Conservation (phyloP, 768 basidiomycete genomes). For the Trametes coccinea region DNA sequence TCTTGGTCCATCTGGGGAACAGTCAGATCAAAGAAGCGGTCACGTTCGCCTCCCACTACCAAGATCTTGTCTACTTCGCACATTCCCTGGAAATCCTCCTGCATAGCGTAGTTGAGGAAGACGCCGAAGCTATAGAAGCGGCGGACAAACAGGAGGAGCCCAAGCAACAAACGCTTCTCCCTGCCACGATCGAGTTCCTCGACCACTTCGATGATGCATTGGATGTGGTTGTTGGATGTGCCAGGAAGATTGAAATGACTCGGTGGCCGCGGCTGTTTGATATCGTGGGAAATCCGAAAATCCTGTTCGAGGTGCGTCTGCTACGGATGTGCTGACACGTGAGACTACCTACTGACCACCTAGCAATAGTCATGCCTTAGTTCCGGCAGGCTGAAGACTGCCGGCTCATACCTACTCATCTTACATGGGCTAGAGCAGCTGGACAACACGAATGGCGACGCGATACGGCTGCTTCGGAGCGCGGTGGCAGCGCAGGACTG, state of each 20-base stretch:
- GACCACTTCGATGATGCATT: conserved; percentile 91
- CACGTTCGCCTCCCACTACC: conserved; percentile 81
- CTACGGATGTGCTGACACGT: background rate
- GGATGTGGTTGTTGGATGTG: conserved; percentile 94
- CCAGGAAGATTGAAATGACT: conserved; percentile 93
- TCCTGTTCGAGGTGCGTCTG: conserved; percentile 79
- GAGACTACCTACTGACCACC: background rate
- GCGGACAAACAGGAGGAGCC: conserved; percentile 19
- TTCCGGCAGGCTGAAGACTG: conserved; percentile 77
- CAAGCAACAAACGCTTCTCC: conserved; percentile 49
- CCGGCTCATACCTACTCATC: conserved; percentile 90
- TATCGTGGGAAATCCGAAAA: conserved; percentile 87
- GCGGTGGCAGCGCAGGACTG: conserved; percentile 82
- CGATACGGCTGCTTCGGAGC: conserved; percentile 72
- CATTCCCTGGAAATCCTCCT: conserved; percentile 94
- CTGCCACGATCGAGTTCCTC: conserved; percentile 81
- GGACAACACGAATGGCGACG: conserved; percentile 77
- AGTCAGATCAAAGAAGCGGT: conserved; percentile 74
- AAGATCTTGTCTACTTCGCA: conserved; percentile 86
- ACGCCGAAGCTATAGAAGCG: conserved; percentile 42
- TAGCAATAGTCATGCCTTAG: conserved; percentile 65
- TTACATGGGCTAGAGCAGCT: conserved; percentile 91
- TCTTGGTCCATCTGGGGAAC: conserved; percentile 77
- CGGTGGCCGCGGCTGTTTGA: conserved; percentile 88
- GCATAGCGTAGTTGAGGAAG: conserved; percentile 90